Evolutionary conservation across 2,329 filamentous ascomycete species (phyloP), one percentile per base, ranked within the genome.

Genomic region (Lizonia empirigonia): DNA sequence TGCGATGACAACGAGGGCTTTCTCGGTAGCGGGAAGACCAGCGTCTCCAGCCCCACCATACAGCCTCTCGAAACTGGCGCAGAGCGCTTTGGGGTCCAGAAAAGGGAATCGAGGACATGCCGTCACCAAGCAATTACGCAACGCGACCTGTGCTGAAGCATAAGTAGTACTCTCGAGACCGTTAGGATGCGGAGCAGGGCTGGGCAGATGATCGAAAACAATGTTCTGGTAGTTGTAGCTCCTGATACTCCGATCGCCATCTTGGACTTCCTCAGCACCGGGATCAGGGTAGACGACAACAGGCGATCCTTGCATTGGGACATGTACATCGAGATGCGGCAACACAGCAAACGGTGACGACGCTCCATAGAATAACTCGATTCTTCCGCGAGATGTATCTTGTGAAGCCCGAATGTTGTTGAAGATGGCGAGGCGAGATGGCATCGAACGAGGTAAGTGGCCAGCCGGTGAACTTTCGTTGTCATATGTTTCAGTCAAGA

Each of bases 161-260:
- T 53, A 53, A 12, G 39, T 53, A 12, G 12, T 35, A 2, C 9
- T 16, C 6, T 41, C 44, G 7, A 39, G 36, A n/a, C 24, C 39
- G n/a, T 22, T 23, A 2, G 32, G 2, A 10, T 32, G 20, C 4
- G 24, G 22, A 10, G 15, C 16, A 9, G 44, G 38, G 22, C 27
- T 27, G n/a, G 50, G 34, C 13, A 49, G 15, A 20, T 48, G 38
- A 16, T 53, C 50, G 18, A 53, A 53, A 12, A 49, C 39, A 16
- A 53, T 53, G 20, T 35, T 39, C 23, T 53, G 50, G 18, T 53
- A 53, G 29, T 44, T 53, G 27, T 53, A 53, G 29, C 44, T 48
- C 15, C 35, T 24, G 39, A 53, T 53, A 9, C 44, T 53, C 24
- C 33, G 13, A 18, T 46, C 40, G 8, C 50, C 50, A 7, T 53